These are phyloP conservation scores for Paratrimastix pyriformis DNA, from an alignment of 78 protist genomes.

Conservation along the genomic window DNA sequence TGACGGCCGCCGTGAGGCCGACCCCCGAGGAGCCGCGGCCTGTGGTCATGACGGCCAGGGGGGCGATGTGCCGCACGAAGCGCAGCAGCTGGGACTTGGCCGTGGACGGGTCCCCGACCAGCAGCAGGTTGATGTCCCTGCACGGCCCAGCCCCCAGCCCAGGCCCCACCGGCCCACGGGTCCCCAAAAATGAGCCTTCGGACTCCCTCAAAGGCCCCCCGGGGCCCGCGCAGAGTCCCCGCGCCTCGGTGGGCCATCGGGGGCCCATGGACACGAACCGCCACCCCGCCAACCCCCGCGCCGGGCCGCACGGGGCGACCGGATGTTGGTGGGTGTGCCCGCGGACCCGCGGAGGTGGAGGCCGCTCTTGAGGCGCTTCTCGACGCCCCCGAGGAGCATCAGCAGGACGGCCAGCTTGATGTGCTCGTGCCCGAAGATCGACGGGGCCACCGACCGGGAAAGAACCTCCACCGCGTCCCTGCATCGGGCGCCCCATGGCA, in stretches of 20 bases:
- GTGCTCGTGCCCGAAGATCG: conserved; percentile 79
- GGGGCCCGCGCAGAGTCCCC: no score
- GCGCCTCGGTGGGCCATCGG: no score
- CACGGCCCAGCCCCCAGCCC: no score
- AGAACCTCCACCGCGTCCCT: conserved; percentile 49
- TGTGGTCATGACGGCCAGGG: conserved; percentile 91
- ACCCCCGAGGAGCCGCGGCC: conserved; percentile 98
- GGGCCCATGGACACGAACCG: no score
- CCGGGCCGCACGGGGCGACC: no score
- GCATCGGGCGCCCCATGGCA: no score
- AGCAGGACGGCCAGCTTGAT: conserved; percentile 80
- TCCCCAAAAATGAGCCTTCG: no score
- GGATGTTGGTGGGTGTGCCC: not conserved
- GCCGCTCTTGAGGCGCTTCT: conserved; percentile 67
- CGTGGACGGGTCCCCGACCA: conserved; percentile 99
- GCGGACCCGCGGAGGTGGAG: conserved; percentile 76
- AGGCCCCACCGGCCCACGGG: no score
- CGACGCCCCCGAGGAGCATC: conserved; percentile 92
- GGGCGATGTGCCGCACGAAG: conserved; percentile 78
- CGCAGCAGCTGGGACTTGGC: conserved; percentile 98
- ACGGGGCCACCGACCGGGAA: conserved; percentile 53
- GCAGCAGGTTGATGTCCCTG: conserved; percentile 81
- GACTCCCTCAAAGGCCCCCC: no score
- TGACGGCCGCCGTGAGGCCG: conserved; percentile 98
- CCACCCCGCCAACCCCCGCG: no score